Evolutionary conservation across 2,329 filamentous ascomycete species (phyloP).

Genomic region (Dothideomycetes sp.): DNA sequence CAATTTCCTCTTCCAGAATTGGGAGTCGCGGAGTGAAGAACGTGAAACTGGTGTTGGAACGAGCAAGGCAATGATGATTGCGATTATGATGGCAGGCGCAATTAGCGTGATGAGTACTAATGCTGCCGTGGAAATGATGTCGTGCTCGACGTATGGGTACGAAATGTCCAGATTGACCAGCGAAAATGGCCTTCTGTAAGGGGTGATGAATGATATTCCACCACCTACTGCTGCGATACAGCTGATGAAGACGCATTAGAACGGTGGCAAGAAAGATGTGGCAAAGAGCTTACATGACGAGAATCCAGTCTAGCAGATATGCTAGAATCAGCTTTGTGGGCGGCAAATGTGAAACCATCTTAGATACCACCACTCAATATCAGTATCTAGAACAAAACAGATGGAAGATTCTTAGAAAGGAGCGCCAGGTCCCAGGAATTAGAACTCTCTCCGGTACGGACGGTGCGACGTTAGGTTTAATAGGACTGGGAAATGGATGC

Average conservation of each 20-base stretch:
- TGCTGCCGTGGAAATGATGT: conserved; percentile 61
- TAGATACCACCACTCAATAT: too few relatives aligned
- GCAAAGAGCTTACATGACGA: conserved; percentile 49
- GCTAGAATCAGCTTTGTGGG: conserved; percentile 45
- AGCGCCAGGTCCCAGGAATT: too few relatives aligned
- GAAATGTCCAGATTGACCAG: conserved; percentile 69
- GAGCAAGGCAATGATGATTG: conserved; percentile 57
- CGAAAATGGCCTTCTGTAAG: conserved; percentile 62
- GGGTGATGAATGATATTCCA: conserved; percentile 49
- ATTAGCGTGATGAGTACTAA: conserved; percentile 56
- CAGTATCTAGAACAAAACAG: too few relatives aligned
- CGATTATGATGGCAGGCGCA: conserved; percentile 58
- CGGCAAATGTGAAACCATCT: neutral
- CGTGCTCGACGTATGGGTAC: conserved; percentile 60
- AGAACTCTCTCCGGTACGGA: too few relatives aligned
- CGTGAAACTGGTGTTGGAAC: conserved; percentile 34
- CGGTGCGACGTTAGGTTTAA: too few relatives aligned
- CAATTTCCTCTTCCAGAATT: conserved; percentile 71
- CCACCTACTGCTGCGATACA: conserved; percentile 25
- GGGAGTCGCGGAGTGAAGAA: conserved; percentile 46
- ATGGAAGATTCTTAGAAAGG: too few relatives aligned
- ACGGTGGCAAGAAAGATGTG: conserved; percentile 4
- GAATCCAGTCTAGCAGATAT: conserved; percentile 66
- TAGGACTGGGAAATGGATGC: too few relatives aligned
- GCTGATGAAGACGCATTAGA: conserved; percentile 11